A percentile compares a stretch with the other conserved stretches of the same genome.
phyloP scores from a whole-genome alignment of 345 rosid genomes.

The Turritis glabra region DNA sequence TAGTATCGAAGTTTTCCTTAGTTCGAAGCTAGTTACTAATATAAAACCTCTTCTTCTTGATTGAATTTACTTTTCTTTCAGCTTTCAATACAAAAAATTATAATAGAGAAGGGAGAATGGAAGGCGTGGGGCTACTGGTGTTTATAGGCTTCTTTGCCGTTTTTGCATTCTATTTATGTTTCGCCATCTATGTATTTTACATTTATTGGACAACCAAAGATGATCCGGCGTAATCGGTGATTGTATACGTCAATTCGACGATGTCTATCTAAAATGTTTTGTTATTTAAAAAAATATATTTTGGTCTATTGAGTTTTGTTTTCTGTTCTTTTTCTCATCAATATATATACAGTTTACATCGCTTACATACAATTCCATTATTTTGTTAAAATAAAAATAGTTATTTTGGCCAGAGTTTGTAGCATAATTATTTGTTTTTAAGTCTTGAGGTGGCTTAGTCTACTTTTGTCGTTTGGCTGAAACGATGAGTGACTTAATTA shows the following conservation, averaged over 20 bases:
- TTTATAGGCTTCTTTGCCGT: neutral
- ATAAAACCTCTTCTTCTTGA: neutral
- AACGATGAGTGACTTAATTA: neutral
- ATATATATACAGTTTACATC: neutral
- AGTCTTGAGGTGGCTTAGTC: neutral
- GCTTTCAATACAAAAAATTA: neutral
- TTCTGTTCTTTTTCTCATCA: neutral
- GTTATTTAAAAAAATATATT: neutral
- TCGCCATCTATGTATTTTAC: neutral
- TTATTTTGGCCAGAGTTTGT: neutral
- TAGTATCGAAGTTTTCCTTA: slow-evolving; percentile 1
- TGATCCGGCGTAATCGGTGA: neutral
- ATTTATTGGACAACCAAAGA: neutral
- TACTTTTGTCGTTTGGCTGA: neutral
- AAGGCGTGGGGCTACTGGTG: neutral
- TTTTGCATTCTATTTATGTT: neutral
- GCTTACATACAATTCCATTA: neutral
- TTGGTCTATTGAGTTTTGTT: neutral
- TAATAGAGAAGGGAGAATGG: neutral
- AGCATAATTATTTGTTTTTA: neutral
- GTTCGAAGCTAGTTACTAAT: neutral
- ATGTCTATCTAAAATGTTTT: neutral
- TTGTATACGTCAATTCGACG: neutral
- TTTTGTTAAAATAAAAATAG: neutral
- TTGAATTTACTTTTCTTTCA: neutral